These are phyloP conservation scores for Ceratorhiza oryzae-sativae DNA, from an alignment of 1,284 basidiomycete genomes.

Conservation along the genomic window DNA sequence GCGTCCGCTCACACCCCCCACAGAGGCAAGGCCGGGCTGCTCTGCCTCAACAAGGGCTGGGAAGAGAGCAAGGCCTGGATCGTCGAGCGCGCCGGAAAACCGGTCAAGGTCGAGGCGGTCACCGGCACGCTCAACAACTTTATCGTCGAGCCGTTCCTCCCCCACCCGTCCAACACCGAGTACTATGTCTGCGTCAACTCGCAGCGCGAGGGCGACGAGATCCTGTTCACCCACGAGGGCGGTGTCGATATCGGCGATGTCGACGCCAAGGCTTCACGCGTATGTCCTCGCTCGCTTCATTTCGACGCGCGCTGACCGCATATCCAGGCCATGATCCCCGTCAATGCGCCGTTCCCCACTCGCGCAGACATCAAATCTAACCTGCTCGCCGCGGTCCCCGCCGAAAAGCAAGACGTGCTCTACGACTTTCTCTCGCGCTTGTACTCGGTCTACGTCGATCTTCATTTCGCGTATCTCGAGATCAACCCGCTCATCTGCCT, in stretches of 20 bases:
- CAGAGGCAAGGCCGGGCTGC: conserved; percentile 95
- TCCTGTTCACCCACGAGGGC: conserved; percentile 99
- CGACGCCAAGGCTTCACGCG: conserved; percentile 81
- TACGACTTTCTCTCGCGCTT: conserved; percentile 94
- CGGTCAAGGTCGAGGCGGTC: conserved; percentile 91
- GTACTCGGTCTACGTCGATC: conserved; percentile 97
- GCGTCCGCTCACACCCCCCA: background rate
- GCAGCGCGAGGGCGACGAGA: conserved; percentile 91
- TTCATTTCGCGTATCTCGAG: conserved; percentile 98
- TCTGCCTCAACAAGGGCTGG: conserved; percentile 94
- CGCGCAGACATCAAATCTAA: conserved; percentile 76
- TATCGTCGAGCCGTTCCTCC: conserved; percentile 98
- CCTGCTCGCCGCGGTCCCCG: conserved; percentile 81
- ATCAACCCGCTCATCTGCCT: conserved; percentile 98
- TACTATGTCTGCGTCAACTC: conserved; percentile 99
- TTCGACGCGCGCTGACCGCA: background rate
- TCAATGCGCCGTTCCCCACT: conserved; percentile 78
- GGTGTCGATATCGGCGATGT: conserved; percentile 99
- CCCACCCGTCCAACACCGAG: conserved; percentile 92
- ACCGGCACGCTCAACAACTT: conserved; percentile 97
- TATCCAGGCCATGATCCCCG: conserved; percentile 83
- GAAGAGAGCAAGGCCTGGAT: conserved; percentile 89
- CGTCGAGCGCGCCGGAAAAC: conserved; percentile 88
- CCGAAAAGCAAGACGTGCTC: conserved; percentile 83
- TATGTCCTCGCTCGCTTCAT: background rate